Conservation (phyloP, 2,329 filamentous ascomycete genomes). For the Neofusicoccum parvum region DNA sequence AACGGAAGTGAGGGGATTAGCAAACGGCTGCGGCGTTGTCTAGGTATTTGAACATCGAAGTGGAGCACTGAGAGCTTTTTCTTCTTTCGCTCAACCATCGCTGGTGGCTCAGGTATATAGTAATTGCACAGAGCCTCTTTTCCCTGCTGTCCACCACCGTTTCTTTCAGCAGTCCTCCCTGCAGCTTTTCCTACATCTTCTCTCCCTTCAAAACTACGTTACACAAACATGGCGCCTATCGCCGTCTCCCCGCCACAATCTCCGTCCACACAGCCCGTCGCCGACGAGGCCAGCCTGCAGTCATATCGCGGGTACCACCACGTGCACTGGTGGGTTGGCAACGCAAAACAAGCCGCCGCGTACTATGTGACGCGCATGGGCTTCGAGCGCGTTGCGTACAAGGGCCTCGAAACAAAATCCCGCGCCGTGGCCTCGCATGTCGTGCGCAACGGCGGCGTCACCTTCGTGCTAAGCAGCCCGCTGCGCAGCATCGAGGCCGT, state of each 20-base stretch:
- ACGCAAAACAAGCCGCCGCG: slow-evolving; percentile 90
- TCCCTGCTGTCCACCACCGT: neutral
- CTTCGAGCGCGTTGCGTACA: slow-evolving; percentile 80
- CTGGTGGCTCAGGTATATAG: neutral
- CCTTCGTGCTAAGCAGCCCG: slow-evolving; percentile 83
- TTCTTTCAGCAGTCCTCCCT: neutral
- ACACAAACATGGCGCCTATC: slow-evolving; percentile 16
- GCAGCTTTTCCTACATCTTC: neutral
- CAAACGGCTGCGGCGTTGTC: neutral
- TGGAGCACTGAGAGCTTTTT: neutral
- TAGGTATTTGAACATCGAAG: neutral
- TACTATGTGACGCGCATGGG: slow-evolving; percentile 89
- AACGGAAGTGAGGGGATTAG: slow-evolving; percentile 14
- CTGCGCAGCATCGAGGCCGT: slow-evolving; percentile 55
- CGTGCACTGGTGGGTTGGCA: slow-evolving; percentile 94
- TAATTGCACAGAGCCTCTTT: neutral
- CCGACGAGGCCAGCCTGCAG: slow-evolving; percentile 3
- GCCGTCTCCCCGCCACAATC: slow-evolving; percentile 10
- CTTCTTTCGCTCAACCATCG: neutral
- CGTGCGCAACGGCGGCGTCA: slow-evolving; percentile 72
- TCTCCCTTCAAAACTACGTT: neutral
- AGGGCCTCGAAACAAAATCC: slow-evolving; percentile 84
- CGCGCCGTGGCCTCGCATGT: slow-evolving; percentile 83
- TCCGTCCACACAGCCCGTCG: neutral
- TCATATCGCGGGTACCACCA: slow-evolving; percentile 84